Percentiles rank a stretch among this genome's conserved stretches.
phyloP scores from a whole-genome alignment of 2,329 filamentous ascomycete genomes.

The Triangularia setosa region DNA sequence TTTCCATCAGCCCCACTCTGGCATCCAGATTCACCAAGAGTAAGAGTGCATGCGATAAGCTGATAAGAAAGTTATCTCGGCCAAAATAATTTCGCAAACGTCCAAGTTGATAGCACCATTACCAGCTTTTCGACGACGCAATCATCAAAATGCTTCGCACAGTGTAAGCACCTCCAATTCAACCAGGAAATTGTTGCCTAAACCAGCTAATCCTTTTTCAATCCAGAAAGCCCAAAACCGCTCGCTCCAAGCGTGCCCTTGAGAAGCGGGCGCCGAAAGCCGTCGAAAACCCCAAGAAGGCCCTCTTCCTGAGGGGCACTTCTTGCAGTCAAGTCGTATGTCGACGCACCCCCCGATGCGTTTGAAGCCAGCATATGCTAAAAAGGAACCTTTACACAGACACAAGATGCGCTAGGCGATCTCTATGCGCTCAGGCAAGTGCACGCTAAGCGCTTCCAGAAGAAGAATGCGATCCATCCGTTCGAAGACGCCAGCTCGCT shows the following conservation, averaged over 20 bases:
- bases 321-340: conserved; percentile 74
- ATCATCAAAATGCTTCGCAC: conserved; percentile 43
- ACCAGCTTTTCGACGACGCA: background rate
- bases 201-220: background rate
- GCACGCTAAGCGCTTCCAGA: conserved; percentile 84
- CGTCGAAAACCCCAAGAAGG: conserved; percentile 84
- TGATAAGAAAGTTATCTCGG: background rate
- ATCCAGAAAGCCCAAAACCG: conserved; percentile 58
- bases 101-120: background rate
- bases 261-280: conserved; percentile 89
- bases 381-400: conserved; percentile 12
- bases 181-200: background rate
- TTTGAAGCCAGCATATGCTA: background rate
- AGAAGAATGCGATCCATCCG: conserved; percentile 78
- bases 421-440: conserved; percentile 81
- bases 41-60: conserved; percentile 18
- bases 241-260: conserved; percentile 90
- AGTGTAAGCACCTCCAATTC: conserved; percentile 37
- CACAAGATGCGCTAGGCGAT: conserved; percentile 74
- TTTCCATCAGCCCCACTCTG: background rate
- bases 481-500: conserved; percentile 86
- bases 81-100: background rate
- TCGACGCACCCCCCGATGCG: background rate
- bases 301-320: conserved; percentile 84
- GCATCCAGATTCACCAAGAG: background rate